Evolutionary conservation across 192 early-diverging fungal genomes (phyloP).

Genomic region (Coemansia sp.): DNA sequence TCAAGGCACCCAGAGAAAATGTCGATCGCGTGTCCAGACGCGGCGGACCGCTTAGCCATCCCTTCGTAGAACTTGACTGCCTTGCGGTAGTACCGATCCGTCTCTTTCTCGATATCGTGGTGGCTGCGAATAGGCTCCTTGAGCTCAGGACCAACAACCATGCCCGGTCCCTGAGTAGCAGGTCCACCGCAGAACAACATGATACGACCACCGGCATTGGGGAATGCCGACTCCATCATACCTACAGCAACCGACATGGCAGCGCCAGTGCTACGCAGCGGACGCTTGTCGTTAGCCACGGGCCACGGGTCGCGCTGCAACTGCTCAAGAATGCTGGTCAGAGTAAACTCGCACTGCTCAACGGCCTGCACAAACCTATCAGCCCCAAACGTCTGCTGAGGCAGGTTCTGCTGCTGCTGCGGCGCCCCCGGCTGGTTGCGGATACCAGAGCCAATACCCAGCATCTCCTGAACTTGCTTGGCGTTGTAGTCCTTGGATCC

Average conservation of each 20-base stretch:
- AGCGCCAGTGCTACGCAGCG: conserved; percentile 92
- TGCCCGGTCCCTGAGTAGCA: conserved; percentile 92
- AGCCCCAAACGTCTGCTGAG: conserved; percentile 52
- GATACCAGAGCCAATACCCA: conserved; percentile 69
- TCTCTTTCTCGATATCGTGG: conserved; percentile 97
- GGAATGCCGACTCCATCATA: conserved; percentile 90
- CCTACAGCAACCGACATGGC: conserved; percentile 92
- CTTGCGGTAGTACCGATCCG: conserved; percentile 90
- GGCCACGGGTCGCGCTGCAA: conserved; percentile 99
- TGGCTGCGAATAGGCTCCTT: conserved; percentile 96
- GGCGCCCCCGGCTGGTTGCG: conserved; percentile 47
- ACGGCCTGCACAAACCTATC: conserved; percentile 88
- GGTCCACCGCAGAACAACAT: conserved; percentile 95
- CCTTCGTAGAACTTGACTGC: conserved; percentile 94
- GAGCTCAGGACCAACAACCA: conserved; percentile 91
- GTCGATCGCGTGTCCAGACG: conserved; percentile 90
- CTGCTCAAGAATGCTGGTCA: conserved; percentile 94
- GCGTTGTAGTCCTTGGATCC: conserved; percentile 94
- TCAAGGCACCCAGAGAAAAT: conserved; percentile 98
- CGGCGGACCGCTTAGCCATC: conserved; percentile 82
- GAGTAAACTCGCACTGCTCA: conserved; percentile 93
- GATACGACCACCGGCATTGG: conserved; percentile 88
- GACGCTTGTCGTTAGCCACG: conserved; percentile 84
- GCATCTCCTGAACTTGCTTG: conserved; percentile 98
- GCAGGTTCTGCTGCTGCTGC: conserved; percentile 28